Evolutionary conservation across 495 filamentous ascomycete species (phyloP).

Genomic region (Aspergillus nanangensis): DNA sequence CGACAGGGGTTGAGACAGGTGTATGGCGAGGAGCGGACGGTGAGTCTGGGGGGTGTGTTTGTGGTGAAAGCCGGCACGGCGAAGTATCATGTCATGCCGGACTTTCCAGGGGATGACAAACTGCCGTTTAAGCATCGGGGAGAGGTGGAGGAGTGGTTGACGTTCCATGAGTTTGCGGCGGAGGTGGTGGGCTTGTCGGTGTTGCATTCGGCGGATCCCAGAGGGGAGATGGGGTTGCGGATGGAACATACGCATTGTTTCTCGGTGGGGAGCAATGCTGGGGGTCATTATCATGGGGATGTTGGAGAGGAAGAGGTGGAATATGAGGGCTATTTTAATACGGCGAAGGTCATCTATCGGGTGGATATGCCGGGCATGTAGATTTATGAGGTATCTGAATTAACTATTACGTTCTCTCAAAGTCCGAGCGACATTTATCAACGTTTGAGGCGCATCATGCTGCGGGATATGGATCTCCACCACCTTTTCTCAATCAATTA

Average conservation of each 20-base stretch:
- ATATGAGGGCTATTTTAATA: slow-evolving; percentile 38
- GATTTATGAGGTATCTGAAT: no score
- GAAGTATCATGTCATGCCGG: slow-evolving; percentile 41
- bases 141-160: slow-evolving; percentile 29
- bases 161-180: slow-evolving; percentile 27
- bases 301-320: slow-evolving; percentile 24
- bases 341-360: slow-evolving; percentile 28
- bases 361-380: slow-evolving; percentile 34
- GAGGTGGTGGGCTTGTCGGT: slow-evolving; percentile 35
- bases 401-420: no score
- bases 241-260: slow-evolving; percentile 45
- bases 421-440: no score
- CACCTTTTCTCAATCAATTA: no score
- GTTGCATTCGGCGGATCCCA: slow-evolving; percentile 33
- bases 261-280: slow-evolving; percentile 20
- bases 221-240: slow-evolving; percentile 22
- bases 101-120: slow-evolving; percentile 23
- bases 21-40: slow-evolving; percentile 21
- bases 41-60: slow-evolving; percentile 37
- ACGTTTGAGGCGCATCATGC: no score
- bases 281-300: slow-evolving; percentile 41
- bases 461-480: no score
- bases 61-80: slow-evolving; percentile 28
- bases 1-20: slow-evolving; percentile 15
- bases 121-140: slow-evolving; percentile 22